Conservation (phyloP, 768 basidiomycete species). For the Collybia sordida region DNA sequence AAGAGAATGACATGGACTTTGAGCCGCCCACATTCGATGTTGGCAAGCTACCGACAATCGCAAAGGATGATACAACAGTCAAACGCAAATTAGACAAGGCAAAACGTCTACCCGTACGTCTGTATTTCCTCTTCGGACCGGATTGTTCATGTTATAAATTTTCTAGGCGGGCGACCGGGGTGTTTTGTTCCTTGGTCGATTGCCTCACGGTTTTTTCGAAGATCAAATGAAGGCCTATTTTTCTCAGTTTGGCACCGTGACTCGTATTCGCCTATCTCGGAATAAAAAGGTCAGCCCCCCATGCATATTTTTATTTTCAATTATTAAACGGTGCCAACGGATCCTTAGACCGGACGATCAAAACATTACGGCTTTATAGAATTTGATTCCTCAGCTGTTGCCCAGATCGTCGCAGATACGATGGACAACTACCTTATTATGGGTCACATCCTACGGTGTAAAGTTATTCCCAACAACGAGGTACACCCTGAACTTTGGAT, state of each 20-base stretch:
- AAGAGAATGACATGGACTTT: slow-evolving; percentile 52
- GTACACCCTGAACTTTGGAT: slow-evolving; percentile 95
- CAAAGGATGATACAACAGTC: slow-evolving; percentile 84
- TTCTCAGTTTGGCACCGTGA: slow-evolving; percentile 89
- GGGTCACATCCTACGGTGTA: slow-evolving; percentile 92
- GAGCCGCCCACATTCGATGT: slow-evolving; percentile 62
- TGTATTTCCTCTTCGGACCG: background rate
- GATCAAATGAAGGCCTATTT: slow-evolving; percentile 92
- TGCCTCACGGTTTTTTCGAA: slow-evolving; percentile 98
- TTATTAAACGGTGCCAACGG: background rate
- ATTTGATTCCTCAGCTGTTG: slow-evolving; percentile 86
- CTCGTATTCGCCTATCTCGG: slow-evolving; percentile 84
- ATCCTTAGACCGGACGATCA: slow-evolving; percentile 80
- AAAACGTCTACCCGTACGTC: slow-evolving; percentile 64
- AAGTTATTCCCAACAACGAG: slow-evolving; percentile 84
- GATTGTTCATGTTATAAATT: slow-evolving; percentile 4
- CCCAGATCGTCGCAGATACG: slow-evolving; percentile 94
- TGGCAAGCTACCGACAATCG: slow-evolving; percentile 75
- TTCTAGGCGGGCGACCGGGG: slow-evolving; percentile 63
- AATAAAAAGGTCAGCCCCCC: slow-evolving; percentile 75
- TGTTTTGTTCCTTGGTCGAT: slow-evolving; percentile 83
- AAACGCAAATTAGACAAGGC: slow-evolving; percentile 62
- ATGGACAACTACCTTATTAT: slow-evolving; percentile 98
- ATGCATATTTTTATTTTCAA: background rate
- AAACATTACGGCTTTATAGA: slow-evolving; percentile 98